These are phyloP conservation scores for Naegleria lovaniensis DNA, from an alignment of 208 protist species.

Conservation along the genomic window DNA sequence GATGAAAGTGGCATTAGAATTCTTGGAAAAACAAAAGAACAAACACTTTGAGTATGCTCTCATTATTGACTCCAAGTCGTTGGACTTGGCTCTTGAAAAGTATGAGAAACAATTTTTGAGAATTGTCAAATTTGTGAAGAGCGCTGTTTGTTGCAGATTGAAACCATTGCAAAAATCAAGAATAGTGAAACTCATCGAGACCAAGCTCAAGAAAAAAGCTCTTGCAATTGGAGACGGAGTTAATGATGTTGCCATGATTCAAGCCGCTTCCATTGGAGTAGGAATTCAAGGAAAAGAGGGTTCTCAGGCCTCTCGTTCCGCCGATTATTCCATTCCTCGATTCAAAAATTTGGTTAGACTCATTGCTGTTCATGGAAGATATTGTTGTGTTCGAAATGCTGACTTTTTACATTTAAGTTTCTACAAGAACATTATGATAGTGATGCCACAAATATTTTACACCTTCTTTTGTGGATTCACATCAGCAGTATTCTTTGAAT, in stretches of 20 bases:
- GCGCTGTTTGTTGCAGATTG: slow-evolving; percentile 70
- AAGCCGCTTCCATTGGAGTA: slow-evolving; percentile 80
- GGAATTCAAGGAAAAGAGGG: slow-evolving; percentile 90
- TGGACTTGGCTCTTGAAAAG: slow-evolving; percentile 41
- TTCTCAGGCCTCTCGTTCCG: slow-evolving; percentile 79
- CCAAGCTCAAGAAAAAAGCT: slow-evolving; percentile 47
- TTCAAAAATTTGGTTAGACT: slow-evolving; percentile 84
- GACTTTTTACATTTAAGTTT: slow-evolving; percentile 87
- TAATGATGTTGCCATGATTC: slow-evolving; percentile 85
- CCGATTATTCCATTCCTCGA: slow-evolving; percentile 85
- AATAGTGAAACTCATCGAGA: slow-evolving; percentile 62
- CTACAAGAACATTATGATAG: slow-evolving; percentile 91
- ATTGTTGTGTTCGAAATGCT: slow-evolving; percentile 81
- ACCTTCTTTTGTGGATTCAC: slow-evolving; percentile 75
- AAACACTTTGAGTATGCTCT: slow-evolving; percentile 22
- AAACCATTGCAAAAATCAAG: slow-evolving; percentile 68
- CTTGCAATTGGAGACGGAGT: slow-evolving; percentile 73
- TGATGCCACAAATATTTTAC: slow-evolving; percentile 79
- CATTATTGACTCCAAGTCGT: neutral
- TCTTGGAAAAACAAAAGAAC: neutral
- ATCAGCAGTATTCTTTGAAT: slow-evolving; percentile 71
- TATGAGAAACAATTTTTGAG: slow-evolving; percentile 57
- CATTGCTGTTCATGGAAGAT: slow-evolving; percentile 86
- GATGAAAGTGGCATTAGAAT: slow-evolving; percentile 22
- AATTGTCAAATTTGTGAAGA: slow-evolving; percentile 54